These are phyloP conservation scores for Eragrostis curvula DNA, from an alignment of 176 grass and related monocot species.

Conservation along the genomic window DNA sequence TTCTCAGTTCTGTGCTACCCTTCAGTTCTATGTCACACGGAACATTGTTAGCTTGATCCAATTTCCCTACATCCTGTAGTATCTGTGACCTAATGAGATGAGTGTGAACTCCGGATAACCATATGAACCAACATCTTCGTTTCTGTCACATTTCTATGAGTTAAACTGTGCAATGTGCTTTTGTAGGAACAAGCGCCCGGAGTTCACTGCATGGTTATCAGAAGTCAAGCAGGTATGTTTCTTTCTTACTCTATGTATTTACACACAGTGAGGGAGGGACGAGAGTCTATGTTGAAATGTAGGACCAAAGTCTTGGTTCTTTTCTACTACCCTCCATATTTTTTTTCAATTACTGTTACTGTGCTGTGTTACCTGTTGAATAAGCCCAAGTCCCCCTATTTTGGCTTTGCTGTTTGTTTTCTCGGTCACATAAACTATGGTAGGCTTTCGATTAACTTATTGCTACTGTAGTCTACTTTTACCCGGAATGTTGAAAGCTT, in stretches of 20 bases:
- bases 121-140: not conserved
- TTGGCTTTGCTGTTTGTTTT: not conserved
- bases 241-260: not conserved
- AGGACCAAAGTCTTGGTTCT: not conserved
- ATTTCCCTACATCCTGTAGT: not conserved
- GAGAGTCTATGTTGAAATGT: not conserved
- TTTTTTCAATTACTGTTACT: not conserved
- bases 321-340: not conserved
- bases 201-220: constrained; percentile 93
- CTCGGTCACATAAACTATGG: not conserved
- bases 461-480: not conserved
- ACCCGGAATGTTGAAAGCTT: not conserved
- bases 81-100: not conserved
- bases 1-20: not conserved
- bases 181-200: constrained; percentile 92
- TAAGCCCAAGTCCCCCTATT: not conserved
- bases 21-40: not conserved
- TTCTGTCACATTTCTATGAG: constrained; percentile 23
- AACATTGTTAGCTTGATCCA: not conserved
- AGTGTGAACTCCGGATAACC: not conserved
- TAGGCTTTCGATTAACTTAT: not conserved
- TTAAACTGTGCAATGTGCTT: constrained; percentile 5
- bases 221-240: constrained; percentile 90
- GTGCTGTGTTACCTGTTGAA: not conserved
- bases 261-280: not conserved